Conservation (phyloP, 192 early-diverging fungal species). For the Geosiphon pyriformis region DNA sequence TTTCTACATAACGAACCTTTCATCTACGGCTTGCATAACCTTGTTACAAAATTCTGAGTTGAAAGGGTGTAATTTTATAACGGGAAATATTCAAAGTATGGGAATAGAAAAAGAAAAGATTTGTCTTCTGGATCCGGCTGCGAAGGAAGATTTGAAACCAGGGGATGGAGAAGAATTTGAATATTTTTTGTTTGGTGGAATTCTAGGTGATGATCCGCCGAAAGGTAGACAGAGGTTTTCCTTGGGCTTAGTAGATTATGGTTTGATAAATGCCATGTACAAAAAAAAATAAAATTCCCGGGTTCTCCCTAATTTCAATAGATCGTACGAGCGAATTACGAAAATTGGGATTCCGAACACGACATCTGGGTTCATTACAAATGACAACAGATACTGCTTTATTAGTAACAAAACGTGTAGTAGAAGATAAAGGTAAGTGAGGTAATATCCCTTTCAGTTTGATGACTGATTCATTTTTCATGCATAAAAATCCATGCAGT, state of each 20-base stretch:
- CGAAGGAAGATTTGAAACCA: slow-evolving; percentile 48
- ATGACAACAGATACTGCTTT: slow-evolving; percentile 87
- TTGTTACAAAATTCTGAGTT: slow-evolving; percentile 38
- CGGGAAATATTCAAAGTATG: slow-evolving; percentile 46
- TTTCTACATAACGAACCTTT: slow-evolving; percentile 56
- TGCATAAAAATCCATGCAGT: slow-evolving; percentile 25
- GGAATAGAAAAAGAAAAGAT: slow-evolving; percentile 49
- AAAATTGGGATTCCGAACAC: slow-evolving; percentile 59
- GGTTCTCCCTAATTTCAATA: too few relatives aligned
- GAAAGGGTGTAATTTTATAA: slow-evolving; percentile 42
- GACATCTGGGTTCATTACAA: slow-evolving; percentile 70
- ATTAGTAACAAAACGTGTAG: slow-evolving; percentile 59
- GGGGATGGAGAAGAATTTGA: slow-evolving; percentile 63
- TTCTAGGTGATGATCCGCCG: slow-evolving; percentile 65
- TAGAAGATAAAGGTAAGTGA: slow-evolving; percentile 55
- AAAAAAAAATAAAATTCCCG: background rate
- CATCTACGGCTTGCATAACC: slow-evolving; percentile 35
- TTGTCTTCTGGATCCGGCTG: slow-evolving; percentile 68
- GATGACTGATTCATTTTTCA: background rate
- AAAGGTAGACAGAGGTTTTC: slow-evolving; percentile 44
- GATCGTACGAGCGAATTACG: slow-evolving; percentile 58
- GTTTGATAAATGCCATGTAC: background rate
- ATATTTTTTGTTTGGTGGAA: slow-evolving; percentile 80
- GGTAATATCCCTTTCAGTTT: background rate
- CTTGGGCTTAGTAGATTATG: too few relatives aligned